These are phyloP conservation scores for Ophiostoma australiae DNA, from an alignment of 2,329 filamentous ascomycete genomes.

Conservation along the genomic window DNA sequence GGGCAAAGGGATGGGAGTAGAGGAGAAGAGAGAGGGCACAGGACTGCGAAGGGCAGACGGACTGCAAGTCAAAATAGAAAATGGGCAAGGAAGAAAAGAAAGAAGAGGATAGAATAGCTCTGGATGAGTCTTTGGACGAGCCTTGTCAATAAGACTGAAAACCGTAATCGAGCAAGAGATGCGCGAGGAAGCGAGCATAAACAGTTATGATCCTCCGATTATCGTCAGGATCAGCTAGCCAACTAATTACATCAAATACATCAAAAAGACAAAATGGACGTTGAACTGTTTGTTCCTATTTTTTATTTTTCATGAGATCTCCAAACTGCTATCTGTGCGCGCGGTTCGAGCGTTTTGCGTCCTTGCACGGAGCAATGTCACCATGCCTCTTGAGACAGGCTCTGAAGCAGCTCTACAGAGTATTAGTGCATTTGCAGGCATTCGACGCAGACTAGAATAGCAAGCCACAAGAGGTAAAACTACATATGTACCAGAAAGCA, in stretches of 20 bases:
- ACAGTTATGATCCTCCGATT: background rate
- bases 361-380: background rate
- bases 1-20: background rate
- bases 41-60: background rate
- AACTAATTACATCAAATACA: background rate
- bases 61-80: background rate
- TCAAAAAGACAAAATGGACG: background rate
- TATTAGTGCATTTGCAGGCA: background rate
- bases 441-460: background rate
- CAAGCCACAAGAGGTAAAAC: background rate
- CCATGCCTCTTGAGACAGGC: slow-evolving; percentile 1
- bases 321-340: background rate
- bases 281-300: background rate
- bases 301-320: background rate
- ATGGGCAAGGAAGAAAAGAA: background rate
- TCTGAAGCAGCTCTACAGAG: background rate
- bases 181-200: background rate
- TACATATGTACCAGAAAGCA: background rate
- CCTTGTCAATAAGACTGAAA: background rate
- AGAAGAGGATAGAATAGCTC: background rate
- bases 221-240: background rate
- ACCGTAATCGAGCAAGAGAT: background rate
- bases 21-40: background rate
- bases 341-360: background rate
- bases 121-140: background rate